A percentile compares a stretch with the other conserved stretches of the same genome.
phyloP scores from a whole-genome alignment of 805 yeast genomes.

The Saccharomycopsis olivae region DNA sequence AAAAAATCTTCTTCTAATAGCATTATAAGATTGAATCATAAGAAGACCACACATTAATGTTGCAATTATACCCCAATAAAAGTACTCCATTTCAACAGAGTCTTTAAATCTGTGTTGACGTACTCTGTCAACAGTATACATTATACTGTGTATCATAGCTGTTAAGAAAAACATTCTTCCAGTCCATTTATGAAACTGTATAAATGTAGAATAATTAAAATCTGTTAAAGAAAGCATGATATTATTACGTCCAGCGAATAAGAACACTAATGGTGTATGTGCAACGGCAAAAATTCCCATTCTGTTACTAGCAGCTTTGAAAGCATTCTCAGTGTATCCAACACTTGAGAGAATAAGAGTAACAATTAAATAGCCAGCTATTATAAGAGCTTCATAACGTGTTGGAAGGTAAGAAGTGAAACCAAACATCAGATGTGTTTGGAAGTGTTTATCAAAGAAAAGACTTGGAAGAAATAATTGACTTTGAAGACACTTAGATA shows the following conservation, averaged over 20 bases:
- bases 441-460: slow-evolving; percentile 21
- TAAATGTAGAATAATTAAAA: slow-evolving; percentile 51
- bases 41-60: slow-evolving; percentile 30
- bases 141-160: slow-evolving; percentile 11
- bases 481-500: slow-evolving; percentile 20
- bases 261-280: slow-evolving; percentile 41
- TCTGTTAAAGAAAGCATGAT: slow-evolving; percentile 51
- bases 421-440: slow-evolving; percentile 16
- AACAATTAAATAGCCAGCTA: slow-evolving; percentile 26
- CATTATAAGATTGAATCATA: slow-evolving; percentile 36
- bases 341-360: slow-evolving; percentile 23
- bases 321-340: slow-evolving; percentile 21
- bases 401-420: slow-evolving; percentile 26
- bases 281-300: slow-evolving; percentile 26
- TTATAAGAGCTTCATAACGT: slow-evolving; percentile 28
- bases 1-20: slow-evolving; percentile 43
- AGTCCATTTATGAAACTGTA: slow-evolving; percentile 58
- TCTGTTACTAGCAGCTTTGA: slow-evolving; percentile 32
- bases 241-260: slow-evolving; percentile 69
- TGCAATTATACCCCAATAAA: slow-evolving; percentile 38
- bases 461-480: slow-evolving; percentile 23
- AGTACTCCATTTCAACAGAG: slow-evolving; percentile 24
- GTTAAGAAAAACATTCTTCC: slow-evolving; percentile 33
- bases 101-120: not conserved
- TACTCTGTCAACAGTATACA: not conserved